Evolutionary conservation across 1,284 basidiomycete genomes (phyloP).

Genomic region (Sparassis latifolia): DNA sequence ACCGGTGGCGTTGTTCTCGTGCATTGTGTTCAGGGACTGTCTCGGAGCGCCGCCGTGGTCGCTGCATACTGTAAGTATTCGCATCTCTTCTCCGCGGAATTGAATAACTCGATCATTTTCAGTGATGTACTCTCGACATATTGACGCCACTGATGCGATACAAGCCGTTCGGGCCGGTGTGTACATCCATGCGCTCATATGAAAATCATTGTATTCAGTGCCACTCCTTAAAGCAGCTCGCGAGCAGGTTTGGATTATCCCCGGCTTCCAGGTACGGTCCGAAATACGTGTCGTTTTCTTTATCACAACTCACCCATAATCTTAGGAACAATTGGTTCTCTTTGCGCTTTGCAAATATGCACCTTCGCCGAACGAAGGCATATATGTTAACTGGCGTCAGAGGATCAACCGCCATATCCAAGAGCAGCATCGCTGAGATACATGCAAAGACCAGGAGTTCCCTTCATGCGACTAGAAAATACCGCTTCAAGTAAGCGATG

Average conservation of each 20-base stretch:
- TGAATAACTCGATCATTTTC: conserved; percentile 9
- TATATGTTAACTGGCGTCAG: conserved; percentile 61
- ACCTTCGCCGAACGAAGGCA: conserved; percentile 54
- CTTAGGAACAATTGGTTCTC: conserved; percentile 65
- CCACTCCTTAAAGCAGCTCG: conserved; percentile 40
- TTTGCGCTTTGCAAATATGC: conserved; percentile 70
- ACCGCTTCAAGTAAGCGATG: too few species aligned
- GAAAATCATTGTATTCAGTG: too few species aligned
- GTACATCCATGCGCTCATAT: conserved; percentile 3
- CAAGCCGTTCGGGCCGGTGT: conserved; percentile 56
- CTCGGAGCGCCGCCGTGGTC: conserved; percentile 75
- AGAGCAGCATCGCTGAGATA: conserved; percentile 2
- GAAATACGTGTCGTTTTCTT: background rate
- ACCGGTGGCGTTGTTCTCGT: conserved; percentile 71
- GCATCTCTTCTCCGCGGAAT: background rate
- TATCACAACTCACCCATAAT: background rate
- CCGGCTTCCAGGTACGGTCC: conserved; percentile 45
- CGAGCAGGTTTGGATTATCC: conserved; percentile 73
- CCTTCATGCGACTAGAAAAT: too few species aligned
- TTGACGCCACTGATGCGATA: conserved; percentile 55
- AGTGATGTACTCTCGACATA: conserved; percentile 71
- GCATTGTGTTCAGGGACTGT: conserved; percentile 79
- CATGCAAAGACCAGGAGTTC: too few species aligned
- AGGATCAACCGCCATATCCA: conserved; percentile 24
- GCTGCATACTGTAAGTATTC: conserved; percentile 67